Conservation (phyloP, 148 eudicot genomes). For the Persicaria tinctoria region DNA sequence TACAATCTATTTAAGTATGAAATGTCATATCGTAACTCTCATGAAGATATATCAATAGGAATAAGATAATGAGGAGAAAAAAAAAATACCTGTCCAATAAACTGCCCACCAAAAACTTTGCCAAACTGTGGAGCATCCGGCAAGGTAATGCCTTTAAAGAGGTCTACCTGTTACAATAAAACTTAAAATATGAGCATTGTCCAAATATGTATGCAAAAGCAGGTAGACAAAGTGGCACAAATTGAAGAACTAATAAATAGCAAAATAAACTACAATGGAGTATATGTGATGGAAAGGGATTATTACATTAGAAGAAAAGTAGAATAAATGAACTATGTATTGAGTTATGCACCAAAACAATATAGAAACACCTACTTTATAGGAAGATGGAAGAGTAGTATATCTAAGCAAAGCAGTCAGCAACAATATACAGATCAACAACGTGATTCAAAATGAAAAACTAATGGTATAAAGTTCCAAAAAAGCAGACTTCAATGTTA, state of each 20-base stretch:
- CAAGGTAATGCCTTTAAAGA: slow-evolving; percentile 84
- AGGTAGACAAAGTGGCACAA: neutral
- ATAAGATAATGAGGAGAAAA: neutral
- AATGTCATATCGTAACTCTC: neutral
- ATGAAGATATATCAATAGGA: neutral
- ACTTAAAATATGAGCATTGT: neutral
- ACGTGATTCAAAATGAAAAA: neutral
- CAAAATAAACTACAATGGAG: neutral
- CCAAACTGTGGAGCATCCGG: slow-evolving; percentile 80
- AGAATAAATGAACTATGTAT: neutral
- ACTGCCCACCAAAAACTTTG: slow-evolving; percentile 94
- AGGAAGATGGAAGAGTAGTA: neutral
- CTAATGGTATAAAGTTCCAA: neutral
- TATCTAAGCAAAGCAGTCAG: neutral
- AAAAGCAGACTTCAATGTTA: neutral
- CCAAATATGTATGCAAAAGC: neutral
- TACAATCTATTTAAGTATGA: neutral
- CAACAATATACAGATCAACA: neutral
- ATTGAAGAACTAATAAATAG: neutral
- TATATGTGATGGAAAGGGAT: neutral
- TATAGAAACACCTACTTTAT: neutral
- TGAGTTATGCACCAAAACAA: neutral
- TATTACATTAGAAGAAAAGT: neutral
- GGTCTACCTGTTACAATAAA: slow-evolving; percentile 48
- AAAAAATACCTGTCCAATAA: slow-evolving; percentile 74